Evolutionary conservation across 2,329 filamentous ascomycete genomes (phyloP).

Genomic region (Paracoccidioides brasiliensis): DNA sequence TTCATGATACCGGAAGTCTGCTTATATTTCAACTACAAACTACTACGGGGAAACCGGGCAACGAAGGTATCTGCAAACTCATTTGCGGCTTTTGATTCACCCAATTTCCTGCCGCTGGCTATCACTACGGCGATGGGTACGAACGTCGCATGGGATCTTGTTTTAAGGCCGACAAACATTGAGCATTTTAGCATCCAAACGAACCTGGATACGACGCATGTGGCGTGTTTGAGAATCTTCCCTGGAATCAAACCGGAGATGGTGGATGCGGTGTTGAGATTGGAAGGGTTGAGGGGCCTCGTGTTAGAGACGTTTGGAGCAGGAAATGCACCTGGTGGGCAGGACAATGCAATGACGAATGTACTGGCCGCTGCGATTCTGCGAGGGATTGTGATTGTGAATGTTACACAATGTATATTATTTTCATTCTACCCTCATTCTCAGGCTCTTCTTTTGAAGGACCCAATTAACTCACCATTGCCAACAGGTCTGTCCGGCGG

Average conservation of each 20-base stretch:
- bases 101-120: constrained; percentile 73
- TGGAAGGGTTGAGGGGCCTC: constrained; percentile 65
- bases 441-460: neutral
- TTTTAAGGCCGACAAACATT: constrained; percentile 60
- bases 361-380: constrained; percentile 65
- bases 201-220: constrained; percentile 71
- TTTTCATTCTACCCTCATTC: constrained; percentile 12
- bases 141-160: constrained; percentile 66
- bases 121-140: constrained; percentile 69
- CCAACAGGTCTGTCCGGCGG: constrained; percentile 46
- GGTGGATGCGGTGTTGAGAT: constrained; percentile 68
- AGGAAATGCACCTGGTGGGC: constrained; percentile 75
- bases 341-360: constrained; percentile 64
- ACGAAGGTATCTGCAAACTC: constrained; percentile 79
- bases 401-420: constrained; percentile 73
- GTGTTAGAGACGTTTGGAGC: constrained; percentile 88
- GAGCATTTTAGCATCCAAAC: constrained; percentile 61
- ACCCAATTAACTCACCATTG: neutral
- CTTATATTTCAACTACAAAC: constrained; percentile 82
- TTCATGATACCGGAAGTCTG: constrained; percentile 90
- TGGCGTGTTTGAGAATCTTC: constrained; percentile 80
- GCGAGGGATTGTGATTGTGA: constrained; percentile 74
- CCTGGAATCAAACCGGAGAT: constrained; percentile 89
- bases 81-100: constrained; percentile 77
- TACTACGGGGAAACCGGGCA: constrained; percentile 77